These are phyloP conservation scores for Chaetomium tenue DNA, from an alignment of 495 filamentous ascomycete genomes.

Conservation along the genomic window DNA sequence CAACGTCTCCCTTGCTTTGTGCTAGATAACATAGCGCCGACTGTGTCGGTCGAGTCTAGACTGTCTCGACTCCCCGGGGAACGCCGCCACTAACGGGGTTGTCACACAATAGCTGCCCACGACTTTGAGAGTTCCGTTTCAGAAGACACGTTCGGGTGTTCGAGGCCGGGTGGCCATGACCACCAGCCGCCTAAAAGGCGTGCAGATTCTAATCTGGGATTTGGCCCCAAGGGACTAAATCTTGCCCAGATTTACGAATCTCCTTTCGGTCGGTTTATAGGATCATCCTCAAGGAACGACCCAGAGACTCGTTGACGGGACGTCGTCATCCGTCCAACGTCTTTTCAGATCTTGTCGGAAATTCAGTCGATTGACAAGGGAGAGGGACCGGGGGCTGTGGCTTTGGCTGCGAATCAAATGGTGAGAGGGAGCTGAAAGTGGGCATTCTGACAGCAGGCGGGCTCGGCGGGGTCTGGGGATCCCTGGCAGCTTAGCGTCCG, in stretches of 20 bases:
- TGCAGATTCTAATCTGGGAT: not conserved
- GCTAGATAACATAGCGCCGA: conserved; percentile 8
- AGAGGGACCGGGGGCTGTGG: not conserved
- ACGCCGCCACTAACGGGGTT: conserved; percentile 18
- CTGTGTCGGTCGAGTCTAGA: not conserved
- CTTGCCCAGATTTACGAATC: no score
- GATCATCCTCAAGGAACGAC: not conserved
- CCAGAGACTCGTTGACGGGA: not conserved
- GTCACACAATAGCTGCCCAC: conserved; percentile 9
- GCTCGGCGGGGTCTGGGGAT: conserved; percentile 15
- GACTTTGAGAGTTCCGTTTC: conserved; percentile 25
- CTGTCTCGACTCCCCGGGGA: not conserved
- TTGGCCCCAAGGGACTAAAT: no score
- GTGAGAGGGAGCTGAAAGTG: not conserved
- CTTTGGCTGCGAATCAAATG: conserved; percentile 11
- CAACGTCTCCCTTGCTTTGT: conserved; percentile 14
- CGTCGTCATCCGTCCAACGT: conserved; percentile 11
- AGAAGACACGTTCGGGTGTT: conserved; percentile 13
- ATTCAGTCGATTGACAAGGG: conserved; percentile 4
- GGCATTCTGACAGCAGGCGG: conserved; percentile 9
- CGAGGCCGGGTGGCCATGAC: not conserved
- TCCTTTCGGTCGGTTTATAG: not conserved
- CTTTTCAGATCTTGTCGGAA: conserved; percentile 7
- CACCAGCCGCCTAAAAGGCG: not conserved
- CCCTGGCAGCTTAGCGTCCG: conserved; percentile 6